Evolutionary conservation across 148 eudicot species (phyloP).

Genomic region (Hydrangea macrophylla): DNA sequence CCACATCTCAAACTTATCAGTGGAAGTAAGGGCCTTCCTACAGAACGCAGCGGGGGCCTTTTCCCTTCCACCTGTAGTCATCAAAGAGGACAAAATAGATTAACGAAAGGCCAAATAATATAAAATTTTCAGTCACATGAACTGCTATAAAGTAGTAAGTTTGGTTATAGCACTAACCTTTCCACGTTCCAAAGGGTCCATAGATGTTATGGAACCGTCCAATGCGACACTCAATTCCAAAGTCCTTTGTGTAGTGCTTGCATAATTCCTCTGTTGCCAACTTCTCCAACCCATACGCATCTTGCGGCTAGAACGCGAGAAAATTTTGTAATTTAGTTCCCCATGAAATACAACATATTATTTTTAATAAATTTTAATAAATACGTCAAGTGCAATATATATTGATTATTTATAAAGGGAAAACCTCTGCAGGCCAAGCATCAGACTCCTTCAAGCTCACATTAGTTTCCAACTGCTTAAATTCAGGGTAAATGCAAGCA

Average conservation of each 20-base stretch:
- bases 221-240: constrained; percentile 42
- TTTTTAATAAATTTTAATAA: too few relatives aligned
- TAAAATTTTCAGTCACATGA: too few relatives aligned
- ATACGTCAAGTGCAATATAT: background rate
- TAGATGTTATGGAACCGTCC: constrained; percentile 62
- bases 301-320: constrained; percentile 29
- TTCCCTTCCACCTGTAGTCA: constrained; percentile 48
- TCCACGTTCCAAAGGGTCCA: constrained; percentile 60
- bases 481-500: constrained; percentile 60
- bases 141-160: too few relatives aligned
- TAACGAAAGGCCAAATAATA: background rate
- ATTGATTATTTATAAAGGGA: background rate
- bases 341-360: background rate
- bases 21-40: constrained; percentile 40
- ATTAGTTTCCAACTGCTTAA: constrained; percentile 59
- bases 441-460: constrained; percentile 61
- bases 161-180: constrained; percentile 31
- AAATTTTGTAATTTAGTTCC: background rate
- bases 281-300: constrained; percentile 41
- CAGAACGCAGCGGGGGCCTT: constrained; percentile 65
- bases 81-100: background rate
- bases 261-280: constrained; percentile 38
- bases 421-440: constrained; percentile 63
- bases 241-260: constrained; percentile 40
- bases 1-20: constrained; percentile 62